Evolutionary conservation across 371 early-diverging fungal species (phyloP).

Genomic region (Umbelopsis sp.): DNA sequence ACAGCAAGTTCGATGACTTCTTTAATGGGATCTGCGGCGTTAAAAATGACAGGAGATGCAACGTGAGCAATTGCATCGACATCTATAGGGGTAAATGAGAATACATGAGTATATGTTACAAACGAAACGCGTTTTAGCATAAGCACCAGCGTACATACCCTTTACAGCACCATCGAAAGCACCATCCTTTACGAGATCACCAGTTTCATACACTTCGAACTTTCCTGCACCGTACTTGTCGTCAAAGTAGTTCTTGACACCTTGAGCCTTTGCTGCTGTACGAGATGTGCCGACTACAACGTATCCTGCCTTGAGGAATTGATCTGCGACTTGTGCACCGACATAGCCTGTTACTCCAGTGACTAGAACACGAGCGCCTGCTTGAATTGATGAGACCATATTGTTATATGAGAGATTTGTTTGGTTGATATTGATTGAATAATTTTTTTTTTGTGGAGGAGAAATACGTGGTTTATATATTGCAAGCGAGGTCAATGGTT

Average conservation of each 20-base stretch:
- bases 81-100: neutral
- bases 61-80: neutral
- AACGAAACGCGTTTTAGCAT: neutral
- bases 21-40: neutral
- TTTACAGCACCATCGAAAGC: constrained; percentile 9
- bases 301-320: constrained; percentile 13
- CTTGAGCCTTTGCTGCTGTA: neutral
- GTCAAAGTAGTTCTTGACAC: neutral
- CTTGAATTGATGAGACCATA: neutral
- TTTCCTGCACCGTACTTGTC: neutral
- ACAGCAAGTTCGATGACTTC: neutral
- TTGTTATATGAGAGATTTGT: neutral
- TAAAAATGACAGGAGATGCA: neutral
- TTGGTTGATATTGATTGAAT: no score
- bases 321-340: neutral
- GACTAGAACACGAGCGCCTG: constrained; percentile 7
- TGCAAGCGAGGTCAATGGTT: no score
- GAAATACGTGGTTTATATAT: no score
- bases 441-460: no score
- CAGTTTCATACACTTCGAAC: constrained; percentile 7
- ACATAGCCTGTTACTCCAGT: constrained; percentile 10
- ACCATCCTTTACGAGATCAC: neutral
- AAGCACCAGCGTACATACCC: neutral
- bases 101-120: neutral
- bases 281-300: constrained; percentile 6